phyloP scores from a whole-genome alignment of 495 filamentous ascomycete genomes.

The Melanomma pulvis-pyrius region DNA sequence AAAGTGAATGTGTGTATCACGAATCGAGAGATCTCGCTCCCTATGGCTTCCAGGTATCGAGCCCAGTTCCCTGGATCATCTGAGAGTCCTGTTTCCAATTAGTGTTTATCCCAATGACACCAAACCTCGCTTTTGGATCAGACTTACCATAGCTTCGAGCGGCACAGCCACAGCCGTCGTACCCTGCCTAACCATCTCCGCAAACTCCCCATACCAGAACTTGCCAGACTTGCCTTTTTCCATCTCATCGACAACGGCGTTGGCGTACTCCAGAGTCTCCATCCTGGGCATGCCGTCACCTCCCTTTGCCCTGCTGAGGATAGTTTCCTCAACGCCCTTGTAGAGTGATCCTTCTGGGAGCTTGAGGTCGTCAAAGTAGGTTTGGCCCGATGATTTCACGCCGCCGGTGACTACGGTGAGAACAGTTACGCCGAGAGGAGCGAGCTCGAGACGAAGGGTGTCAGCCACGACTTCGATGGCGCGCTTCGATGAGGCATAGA shows the following conservation, averaged over 20 bases:
- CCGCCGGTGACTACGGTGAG: conserved; percentile 13
- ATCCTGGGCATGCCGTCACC: background rate
- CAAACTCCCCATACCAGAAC: conserved; percentile 17
- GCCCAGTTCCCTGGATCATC: too few relatives aligned
- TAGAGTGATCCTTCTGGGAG: conserved; percentile 17
- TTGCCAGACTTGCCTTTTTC: background rate
- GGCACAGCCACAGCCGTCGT: too few relatives aligned
- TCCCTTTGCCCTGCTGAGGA: conserved; percentile 4
- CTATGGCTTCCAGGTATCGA: too few relatives aligned
- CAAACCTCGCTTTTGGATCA: too few relatives aligned
- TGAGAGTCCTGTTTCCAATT: too few relatives aligned
- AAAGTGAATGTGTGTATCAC: too few relatives aligned
- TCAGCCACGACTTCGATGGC: conserved; percentile 14
- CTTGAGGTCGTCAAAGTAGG: background rate
- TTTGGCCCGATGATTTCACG: background rate
- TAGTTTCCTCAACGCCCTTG: background rate
- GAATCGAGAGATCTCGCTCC: too few relatives aligned
- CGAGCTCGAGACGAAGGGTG: conserved; percentile 23
- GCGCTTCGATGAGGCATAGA: conserved; percentile 11
- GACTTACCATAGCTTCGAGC: too few relatives aligned
- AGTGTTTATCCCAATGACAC: too few relatives aligned
- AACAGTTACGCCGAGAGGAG: conserved; percentile 17
- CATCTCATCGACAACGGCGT: background rate
- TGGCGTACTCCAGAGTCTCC: conserved; percentile 1
- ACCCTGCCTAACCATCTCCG: too few relatives aligned